Base-by-base conservation (phyloP, 805 yeast species). In the Schwanniomyces pseudopolymorphus region DNA sequence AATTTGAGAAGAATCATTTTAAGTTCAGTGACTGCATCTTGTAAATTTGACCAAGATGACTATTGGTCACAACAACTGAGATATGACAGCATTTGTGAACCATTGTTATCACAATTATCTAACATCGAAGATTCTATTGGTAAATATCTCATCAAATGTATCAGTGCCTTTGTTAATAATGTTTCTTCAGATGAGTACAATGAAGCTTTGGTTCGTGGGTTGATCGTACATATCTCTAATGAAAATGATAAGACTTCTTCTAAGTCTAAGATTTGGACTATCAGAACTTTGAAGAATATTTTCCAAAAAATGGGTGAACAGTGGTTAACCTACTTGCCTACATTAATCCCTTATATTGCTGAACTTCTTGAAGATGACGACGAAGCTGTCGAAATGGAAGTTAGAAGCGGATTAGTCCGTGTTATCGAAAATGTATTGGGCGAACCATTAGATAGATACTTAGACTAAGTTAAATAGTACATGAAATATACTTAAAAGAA, bases 341-440 rank as follows among this genome's bases (percentile, higher is more conserved):
- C 91, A 61, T 78, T 94, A 56, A 96, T 94, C 51, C 99, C 99
- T 27, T 79, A 89, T 49, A 89, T 94, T 64, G 97, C 98, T 6
- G 99, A 94, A 69, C 71, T 94, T 47, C 75, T 94, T 51, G 99
- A 94, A 61, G 98, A 91, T 62, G 98, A 94, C 49, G 95, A 91
- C 52, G 99, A 94, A 65, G 53, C 79, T 41, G 96, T 94, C 25
- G 98, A 94, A 66, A 64, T 81, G 60, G 97, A 90, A 67, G 97
- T 90, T 3, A 84, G 97, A 69, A 79, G 84, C 28, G 96, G 96
- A 11, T 77, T 94, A 51, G 96, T 92, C 7, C 89, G 87, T 58
- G 96, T 88, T 5, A 84, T 94, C 47, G 99, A 94, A 66, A 84
- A 81, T 49, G 96, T 90, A 17, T 75, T 94, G 54, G 99, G 99